These are phyloP conservation scores for Leptomonas seymouri DNA, from an alignment of 208 protist species.

Conservation along the genomic window DNA sequence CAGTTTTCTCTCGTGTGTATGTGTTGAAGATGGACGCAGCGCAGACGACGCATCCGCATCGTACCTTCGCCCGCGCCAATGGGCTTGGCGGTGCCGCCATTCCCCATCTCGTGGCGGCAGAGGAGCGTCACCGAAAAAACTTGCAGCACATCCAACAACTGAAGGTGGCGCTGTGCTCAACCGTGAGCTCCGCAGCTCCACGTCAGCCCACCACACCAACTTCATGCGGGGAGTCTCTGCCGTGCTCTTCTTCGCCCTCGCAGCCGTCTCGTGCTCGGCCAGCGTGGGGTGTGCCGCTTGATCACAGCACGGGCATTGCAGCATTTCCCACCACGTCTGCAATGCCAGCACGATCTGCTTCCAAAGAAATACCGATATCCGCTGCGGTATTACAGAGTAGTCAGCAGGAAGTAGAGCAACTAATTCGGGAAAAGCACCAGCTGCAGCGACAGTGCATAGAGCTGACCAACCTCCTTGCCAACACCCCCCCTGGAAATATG, in stretches of 20 bases:
- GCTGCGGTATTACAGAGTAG: constrained; percentile 20
- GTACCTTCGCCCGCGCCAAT: constrained; percentile 27
- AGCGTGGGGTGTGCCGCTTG: background rate
- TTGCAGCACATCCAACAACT: constrained; percentile 23
- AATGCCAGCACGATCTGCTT: background rate
- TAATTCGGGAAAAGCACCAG: constrained; percentile 21
- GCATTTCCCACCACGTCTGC: background rate
- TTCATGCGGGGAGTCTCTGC: constrained; percentile 6
- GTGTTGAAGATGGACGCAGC: constrained; percentile 5
- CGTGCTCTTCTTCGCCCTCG: constrained; percentile 11
- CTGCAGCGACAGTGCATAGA: constrained; percentile 28
- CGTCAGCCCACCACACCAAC: background rate
- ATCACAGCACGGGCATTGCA: background rate
- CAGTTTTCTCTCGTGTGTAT: too few species aligned
- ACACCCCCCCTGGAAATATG: background rate
- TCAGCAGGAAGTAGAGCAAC: constrained; percentile 26
- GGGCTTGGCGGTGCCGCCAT: constrained; percentile 12
- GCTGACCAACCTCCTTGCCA: constrained; percentile 19
- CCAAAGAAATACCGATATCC: constrained; percentile 1
- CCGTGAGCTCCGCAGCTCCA: constrained; percentile 13
- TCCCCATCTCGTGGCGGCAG: constrained; percentile 18
- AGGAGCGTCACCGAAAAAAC: constrained; percentile 29
- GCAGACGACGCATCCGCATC: constrained; percentile 3
- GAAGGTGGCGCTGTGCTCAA: constrained; percentile 29
- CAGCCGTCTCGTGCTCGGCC: constrained; percentile 6